phyloP scores from a whole-genome alignment of 495 filamentous ascomycete species.

The Neurospora africana region DNA sequence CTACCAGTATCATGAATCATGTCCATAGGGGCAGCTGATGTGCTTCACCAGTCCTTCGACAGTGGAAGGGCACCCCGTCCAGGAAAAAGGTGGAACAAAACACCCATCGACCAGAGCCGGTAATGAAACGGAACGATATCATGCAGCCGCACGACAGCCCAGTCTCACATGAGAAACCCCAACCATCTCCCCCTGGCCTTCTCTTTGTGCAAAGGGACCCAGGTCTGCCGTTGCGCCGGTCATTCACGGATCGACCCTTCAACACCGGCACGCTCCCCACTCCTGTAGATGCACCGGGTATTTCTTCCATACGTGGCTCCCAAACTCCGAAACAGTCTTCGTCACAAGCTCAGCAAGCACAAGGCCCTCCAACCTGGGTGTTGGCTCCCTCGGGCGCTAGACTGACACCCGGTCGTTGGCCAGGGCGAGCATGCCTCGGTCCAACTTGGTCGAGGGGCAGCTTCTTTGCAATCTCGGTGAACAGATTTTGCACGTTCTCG shows the following conservation, averaged over 20 bases:
- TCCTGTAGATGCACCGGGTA: background rate
- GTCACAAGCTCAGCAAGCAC: constrained; percentile 51
- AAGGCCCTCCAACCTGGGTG: constrained; percentile 62
- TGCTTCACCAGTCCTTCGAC: background rate
- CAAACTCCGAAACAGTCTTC: background rate
- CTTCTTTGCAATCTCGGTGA: constrained; percentile 97
- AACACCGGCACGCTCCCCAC: background rate
- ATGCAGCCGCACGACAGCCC: background rate
- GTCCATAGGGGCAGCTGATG: background rate
- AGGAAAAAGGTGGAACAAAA: constrained; percentile 5
- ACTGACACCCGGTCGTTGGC: constrained; percentile 69
- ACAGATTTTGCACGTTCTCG: constrained; percentile 89
- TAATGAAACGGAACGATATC: constrained; percentile 21
- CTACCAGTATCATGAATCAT: background rate
- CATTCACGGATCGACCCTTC: background rate
- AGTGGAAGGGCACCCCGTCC: background rate
- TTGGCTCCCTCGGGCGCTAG: constrained; percentile 66
- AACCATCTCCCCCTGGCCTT: constrained; percentile 2
- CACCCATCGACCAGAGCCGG: constrained; percentile 16
- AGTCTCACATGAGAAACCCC: background rate
- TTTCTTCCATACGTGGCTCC: background rate
- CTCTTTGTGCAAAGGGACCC: constrained; percentile 10
- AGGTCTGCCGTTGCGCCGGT: constrained; percentile 3
- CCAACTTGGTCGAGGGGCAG: constrained; percentile 90
- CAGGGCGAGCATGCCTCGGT: constrained; percentile 66